Conservation (phyloP, 345 rosid genomes). For the Citrus hindsii region DNA sequence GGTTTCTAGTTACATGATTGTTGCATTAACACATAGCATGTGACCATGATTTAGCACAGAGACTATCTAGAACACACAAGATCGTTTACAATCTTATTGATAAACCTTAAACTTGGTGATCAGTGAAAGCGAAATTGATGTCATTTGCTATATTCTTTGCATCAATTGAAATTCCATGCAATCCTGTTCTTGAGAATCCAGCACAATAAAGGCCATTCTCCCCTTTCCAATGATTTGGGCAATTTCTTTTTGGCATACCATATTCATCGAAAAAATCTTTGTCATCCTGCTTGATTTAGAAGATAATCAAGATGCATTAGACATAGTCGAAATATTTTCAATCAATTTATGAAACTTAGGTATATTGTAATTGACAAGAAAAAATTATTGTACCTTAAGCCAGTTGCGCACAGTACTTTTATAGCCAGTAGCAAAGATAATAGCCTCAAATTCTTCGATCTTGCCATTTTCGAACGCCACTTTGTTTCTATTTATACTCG, state of each 20-base stretch:
- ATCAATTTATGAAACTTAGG: no score
- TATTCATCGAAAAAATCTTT: slow-evolving; percentile 29
- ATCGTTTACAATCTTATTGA: not conserved
- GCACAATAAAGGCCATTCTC: slow-evolving; percentile 40
- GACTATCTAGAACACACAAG: not conserved
- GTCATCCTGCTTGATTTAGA: slow-evolving; percentile 18
- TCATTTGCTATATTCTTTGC: slow-evolving; percentile 42
- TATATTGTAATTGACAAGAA: not conserved
- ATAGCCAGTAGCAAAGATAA: slow-evolving; percentile 14
- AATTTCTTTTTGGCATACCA: slow-evolving; percentile 37
- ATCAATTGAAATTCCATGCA: slow-evolving; percentile 42
- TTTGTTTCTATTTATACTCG: not conserved
- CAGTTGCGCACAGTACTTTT: not conserved
- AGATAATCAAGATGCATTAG: not conserved
- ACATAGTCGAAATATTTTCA: no score
- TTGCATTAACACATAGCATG: not conserved
- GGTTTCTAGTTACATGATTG: not conserved
- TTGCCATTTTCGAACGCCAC: not conserved
- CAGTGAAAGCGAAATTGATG: slow-evolving; percentile 6
- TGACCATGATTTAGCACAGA: not conserved
- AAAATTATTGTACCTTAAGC: slow-evolving; percentile 1
- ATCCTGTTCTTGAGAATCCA: slow-evolving; percentile 49
- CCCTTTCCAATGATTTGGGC: slow-evolving; percentile 56
- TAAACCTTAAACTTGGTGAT: not conserved
- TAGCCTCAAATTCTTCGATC: not conserved